A percentile compares a stretch with the other conserved stretches of the same genome.
phyloP scores from a whole-genome alignment of 1,284 basidiomycete species.

The Ganoderma meredithae region DNA sequence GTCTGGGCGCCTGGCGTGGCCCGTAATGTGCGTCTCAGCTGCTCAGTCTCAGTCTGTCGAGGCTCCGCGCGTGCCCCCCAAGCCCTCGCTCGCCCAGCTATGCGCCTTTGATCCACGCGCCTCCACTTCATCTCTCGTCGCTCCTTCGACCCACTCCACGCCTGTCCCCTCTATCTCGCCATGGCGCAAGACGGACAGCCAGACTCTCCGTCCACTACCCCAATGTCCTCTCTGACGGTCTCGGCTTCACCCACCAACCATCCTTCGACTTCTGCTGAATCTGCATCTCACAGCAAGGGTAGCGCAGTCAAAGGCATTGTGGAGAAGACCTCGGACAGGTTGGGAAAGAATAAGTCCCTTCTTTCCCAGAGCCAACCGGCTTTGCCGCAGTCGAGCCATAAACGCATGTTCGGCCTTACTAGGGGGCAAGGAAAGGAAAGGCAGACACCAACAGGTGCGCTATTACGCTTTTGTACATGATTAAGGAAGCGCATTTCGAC shows the following conservation, averaged over 20 bases:
- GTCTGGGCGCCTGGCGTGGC: constrained; percentile 21
- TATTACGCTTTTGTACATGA: too few relatives aligned
- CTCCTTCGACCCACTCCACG: not conserved
- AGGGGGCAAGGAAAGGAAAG: constrained; percentile 58
- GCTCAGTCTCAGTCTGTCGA: constrained; percentile 15
- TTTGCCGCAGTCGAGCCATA: constrained; percentile 49
- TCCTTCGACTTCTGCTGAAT: constrained; percentile 16
- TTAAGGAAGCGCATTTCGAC: not conserved
- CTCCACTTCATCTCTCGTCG: not conserved
- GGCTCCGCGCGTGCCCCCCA: constrained; percentile 21
- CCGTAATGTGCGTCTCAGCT: constrained; percentile 14
- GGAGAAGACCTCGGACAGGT: constrained; percentile 61
- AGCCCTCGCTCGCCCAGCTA: constrained; percentile 15
- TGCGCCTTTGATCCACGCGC: constrained; percentile 17
- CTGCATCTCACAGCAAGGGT: constrained; percentile 23
- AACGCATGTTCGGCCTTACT: constrained; percentile 62
- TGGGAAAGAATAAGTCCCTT: constrained; percentile 56
- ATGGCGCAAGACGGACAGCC: constrained; percentile 25
- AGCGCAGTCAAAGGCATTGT: constrained; percentile 49
- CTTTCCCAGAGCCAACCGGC: constrained; percentile 41
- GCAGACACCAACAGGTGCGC: constrained; percentile 44
- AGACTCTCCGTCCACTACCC: constrained; percentile 21
- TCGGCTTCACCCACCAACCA: constrained; percentile 15
- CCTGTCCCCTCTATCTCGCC: not conserved
- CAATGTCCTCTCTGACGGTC: constrained; percentile 19